Evolutionary conservation across 2,329 filamentous ascomycete species (phyloP).

Genomic region (Phialocephala sp.): DNA sequence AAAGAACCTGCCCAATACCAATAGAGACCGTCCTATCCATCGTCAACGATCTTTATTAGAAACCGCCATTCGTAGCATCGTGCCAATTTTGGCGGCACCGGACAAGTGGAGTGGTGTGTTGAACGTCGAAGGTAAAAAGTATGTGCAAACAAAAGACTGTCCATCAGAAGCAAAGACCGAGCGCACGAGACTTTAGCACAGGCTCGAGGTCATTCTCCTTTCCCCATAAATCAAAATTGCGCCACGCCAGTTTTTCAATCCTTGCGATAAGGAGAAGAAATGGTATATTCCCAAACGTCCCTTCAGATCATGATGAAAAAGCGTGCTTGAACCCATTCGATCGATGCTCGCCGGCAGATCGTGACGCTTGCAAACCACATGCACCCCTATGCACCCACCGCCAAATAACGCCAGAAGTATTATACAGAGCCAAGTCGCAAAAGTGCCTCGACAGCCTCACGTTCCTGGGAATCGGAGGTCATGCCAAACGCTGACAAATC

Average conservation of each 20-base stretch:
- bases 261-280: conserved; percentile 31
- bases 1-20: conserved; percentile 17
- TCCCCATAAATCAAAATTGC: conserved; percentile 32
- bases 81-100: conserved; percentile 14
- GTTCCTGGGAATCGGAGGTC: conserved; percentile 71
- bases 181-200: conserved; percentile 42
- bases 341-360: conserved; percentile 44
- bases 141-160: conserved; percentile 27
- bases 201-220: conserved; percentile 38
- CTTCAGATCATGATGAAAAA: conserved; percentile 36
- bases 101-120: conserved; percentile 26
- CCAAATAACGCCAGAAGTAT: conserved; percentile 39
- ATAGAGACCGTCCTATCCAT: conserved; percentile 21
- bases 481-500: conserved; percentile 51
- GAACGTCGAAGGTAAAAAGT: conserved; percentile 19
- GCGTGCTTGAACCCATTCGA: conserved; percentile 39
- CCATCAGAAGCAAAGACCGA: conserved; percentile 33
- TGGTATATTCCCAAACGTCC: conserved; percentile 31
- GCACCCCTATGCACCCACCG: conserved; percentile 36
- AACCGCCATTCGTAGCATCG: conserved; percentile 16
- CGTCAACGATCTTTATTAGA: conserved; percentile 14
- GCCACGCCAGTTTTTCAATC: conserved; percentile 33
- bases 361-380: conserved; percentile 35
- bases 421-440: conserved; percentile 82
- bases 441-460: conserved; percentile 81